Base-by-base conservation (phyloP, 2,329 filamentous ascomycete genomes). In the Penicillium sp. region DNA sequence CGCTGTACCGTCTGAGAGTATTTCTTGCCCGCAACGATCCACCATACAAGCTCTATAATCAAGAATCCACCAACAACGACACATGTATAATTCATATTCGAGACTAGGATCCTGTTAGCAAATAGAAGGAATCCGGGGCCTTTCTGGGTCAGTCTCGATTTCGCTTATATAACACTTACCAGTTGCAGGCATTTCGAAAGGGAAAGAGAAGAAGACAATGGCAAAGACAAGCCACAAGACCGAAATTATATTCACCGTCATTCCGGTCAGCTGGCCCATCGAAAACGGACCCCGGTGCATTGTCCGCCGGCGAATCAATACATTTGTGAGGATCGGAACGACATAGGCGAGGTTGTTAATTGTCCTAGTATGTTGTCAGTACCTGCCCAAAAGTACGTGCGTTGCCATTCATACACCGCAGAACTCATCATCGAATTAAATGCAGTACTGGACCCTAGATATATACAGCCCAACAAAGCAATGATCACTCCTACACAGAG, bases 371-470 rank as follows among this genome's bases (percentile, higher is more conserved):
- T 14, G 20, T 8, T 23, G 33, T 31, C 47, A 49, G 37, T n/a
- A 27, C 1, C 26, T 22, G 33, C 11, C 2, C 18, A n/a, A 14
- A 9, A n/a, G 20, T 9, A 18, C 25, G 5, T 35, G 3, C 6
- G 14, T 33, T 20, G 33, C 5, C 11, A 41, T 23, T 7, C 53
- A 37, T 57, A 64, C 63, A 65, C 63, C 9, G 65, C 56, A 0
- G 60, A 64, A 44, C 59, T 51, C 55, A 72, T 65, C 70, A 72
- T 71, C 0, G 86, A 85, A 45, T 83, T 82, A 70, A 90, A 90
- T 0, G 88, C 87, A 0, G 85, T 86, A 2, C 77, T 81, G 33
- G 79, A 85, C n/a, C 84, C 87, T 1, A 89, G 79, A 54, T 89
- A 89, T 35, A 90, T 84, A 33, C 78, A 79, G 0, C 85, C 86